Percentiles rank a stretch among this genome's conserved stretches.
These are phyloP conservation scores for Tanacetum coccineum DNA, from an alignment of 129 eudicot genomes.

Conservation along the genomic window DNA sequence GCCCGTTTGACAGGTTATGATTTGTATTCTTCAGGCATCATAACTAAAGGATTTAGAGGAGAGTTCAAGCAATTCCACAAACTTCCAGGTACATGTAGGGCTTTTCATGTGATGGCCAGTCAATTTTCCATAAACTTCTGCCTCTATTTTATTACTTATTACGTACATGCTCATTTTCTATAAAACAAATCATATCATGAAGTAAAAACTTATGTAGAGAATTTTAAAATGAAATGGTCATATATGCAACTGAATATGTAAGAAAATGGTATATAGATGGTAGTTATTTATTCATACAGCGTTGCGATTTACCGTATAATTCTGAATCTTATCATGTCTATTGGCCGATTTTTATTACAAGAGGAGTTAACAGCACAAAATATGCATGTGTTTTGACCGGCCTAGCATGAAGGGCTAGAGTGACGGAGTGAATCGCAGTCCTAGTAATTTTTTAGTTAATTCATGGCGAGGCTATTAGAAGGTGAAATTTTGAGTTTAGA, in stretches of 20 bases:
- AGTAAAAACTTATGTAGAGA: too few species aligned
- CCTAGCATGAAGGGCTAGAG: conserved; percentile 88
- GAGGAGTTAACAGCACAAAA: conserved; percentile 74
- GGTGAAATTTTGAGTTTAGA: too few species aligned
- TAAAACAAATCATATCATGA: neutral
- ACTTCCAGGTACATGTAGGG: conserved; percentile 85
- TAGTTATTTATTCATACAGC: neutral
- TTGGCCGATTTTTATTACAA: conserved; percentile 73
- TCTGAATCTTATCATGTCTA: neutral
- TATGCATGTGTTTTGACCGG: conserved; percentile 87
- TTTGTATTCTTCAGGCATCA: conserved; percentile 60
- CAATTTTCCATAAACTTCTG: conserved; percentile 82
- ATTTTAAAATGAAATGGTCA: too few species aligned
- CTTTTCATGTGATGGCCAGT: conserved; percentile 97
- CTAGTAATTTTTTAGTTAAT: too few species aligned
- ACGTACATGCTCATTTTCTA: neutral
- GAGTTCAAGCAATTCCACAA: conserved; percentile 90
- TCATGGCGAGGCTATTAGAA: too few species aligned
- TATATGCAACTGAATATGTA: too few species aligned
- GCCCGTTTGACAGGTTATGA: conserved; percentile 16
- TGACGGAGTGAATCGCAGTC: conserved; percentile 28
- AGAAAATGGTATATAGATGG: too few species aligned
- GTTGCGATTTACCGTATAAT: neutral
- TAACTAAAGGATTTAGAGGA: conserved; percentile 96
- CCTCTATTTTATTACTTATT: conserved; percentile 19